Conservation (phyloP, 2,329 filamentous ascomycete species). For the Colletotrichum higginsianum region DNA sequence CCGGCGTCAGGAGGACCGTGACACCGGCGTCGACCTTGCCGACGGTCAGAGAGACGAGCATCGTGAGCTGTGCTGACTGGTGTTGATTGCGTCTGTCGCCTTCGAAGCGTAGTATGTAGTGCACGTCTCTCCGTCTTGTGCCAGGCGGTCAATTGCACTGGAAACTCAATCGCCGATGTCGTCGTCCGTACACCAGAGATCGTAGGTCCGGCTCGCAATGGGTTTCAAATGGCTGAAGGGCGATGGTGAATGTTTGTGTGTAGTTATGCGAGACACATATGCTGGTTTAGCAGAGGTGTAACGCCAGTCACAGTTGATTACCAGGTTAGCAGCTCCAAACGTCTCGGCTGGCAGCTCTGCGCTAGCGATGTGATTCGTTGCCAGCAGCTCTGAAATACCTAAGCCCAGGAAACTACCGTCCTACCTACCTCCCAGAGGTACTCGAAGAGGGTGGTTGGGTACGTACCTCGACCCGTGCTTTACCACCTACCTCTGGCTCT, state of each 20-base stretch:
- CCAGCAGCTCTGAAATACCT: neutral
- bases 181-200: constrained; percentile 1
- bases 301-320: constrained; percentile 34
- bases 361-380: constrained; percentile 39
- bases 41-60: constrained; percentile 98
- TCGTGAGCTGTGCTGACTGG: constrained; percentile 58
- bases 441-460: neutral
- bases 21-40: constrained; percentile 99
- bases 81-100: constrained; percentile 18
- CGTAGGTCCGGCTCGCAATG: neutral
- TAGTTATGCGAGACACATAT: constrained; percentile 31
- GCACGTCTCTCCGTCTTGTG: neutral
- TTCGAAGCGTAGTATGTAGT: constrained; percentile 25
- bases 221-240: constrained; percentile 7
- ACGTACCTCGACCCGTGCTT: constrained; percentile 31
- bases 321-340: constrained; percentile 41
- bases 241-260: constrained; percentile 1
- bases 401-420: constrained; percentile 2
- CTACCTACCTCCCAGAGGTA: neutral
- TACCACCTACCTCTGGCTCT: neutral
- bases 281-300: constrained; percentile 27
- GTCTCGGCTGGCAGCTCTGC: constrained; percentile 39
- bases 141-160: constrained; percentile 19
- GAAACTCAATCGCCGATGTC: neutral
- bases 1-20: constrained; percentile 94